Evolutionary conservation across 768 basidiomycete species (phyloP), one percentile per base, ranked within the genome.

Genomic region (Mycena capillaripes): DNA sequence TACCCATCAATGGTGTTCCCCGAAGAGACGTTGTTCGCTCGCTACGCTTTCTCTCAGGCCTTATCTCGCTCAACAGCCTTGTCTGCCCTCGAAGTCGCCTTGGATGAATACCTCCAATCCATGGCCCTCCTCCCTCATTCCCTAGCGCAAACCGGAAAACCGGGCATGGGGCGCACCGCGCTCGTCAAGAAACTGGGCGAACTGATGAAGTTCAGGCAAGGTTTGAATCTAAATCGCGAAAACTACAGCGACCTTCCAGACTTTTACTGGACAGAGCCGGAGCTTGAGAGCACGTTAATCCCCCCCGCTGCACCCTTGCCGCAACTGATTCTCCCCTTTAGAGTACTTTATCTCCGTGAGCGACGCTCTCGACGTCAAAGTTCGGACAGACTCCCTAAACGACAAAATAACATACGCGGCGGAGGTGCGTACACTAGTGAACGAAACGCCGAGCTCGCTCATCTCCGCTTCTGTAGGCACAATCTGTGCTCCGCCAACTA

Each of bases 231-330:
- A 62, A 96, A 94, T 76, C 86, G 93, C 53, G 93, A 96, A 79
- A 97, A 96, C 76, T 95, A 96, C 77, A 91, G 91, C 56, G 96
- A 97, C 77, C 91, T 92, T 0, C 95, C 95, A 0, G 94, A 98
- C 81, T 93, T 98, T 75, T 97, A 98, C 80, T 99, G 97, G 97
- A 88, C 93, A 21, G 95, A 98, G 78, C 95, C 97, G 0, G 94
- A 92, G 72, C 86, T 98, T 7, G 97, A 98, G 84, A 87, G 95
- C 92, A 71, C 38, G 89, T 70, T 29, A 21, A 4, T 62, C 6
- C 30, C 6, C 46, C 12, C 7, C 21, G 52, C 23, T 27, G 17
- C 12, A 32, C 34, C 42, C 53, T 5, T 9, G 14, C 40, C 46
- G n/a, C 29, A 25, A 14, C 40, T 38, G 44, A 59, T 57, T 73